Evolutionary conservation across 805 yeast species (phyloP).

Genomic region (Yarrowia divulgata): DNA sequence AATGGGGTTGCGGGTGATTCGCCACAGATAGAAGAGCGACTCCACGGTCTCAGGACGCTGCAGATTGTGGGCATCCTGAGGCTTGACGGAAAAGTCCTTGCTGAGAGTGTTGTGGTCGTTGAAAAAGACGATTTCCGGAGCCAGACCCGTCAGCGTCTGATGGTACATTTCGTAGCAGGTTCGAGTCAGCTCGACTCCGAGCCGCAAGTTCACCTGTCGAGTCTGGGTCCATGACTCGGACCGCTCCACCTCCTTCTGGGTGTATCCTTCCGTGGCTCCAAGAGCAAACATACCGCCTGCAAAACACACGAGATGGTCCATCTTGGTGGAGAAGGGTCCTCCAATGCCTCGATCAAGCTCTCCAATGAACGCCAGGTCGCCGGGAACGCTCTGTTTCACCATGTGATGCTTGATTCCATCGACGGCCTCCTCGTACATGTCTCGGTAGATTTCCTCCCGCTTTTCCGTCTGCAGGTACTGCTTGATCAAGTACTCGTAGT

Average conservation of each 20-base stretch:
- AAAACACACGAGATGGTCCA: slow-evolving; percentile 94
- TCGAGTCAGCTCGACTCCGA: slow-evolving; percentile 77
- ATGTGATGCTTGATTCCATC: slow-evolving; percentile 77
- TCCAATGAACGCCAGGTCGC: slow-evolving; percentile 71
- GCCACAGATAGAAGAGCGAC: slow-evolving; percentile 78
- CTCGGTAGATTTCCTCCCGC: slow-evolving; percentile 65
- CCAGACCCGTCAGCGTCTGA: slow-evolving; percentile 74
- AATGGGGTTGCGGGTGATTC: slow-evolving; percentile 78
- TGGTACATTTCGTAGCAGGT: slow-evolving; percentile 87
- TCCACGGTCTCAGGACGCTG: slow-evolving; percentile 96
- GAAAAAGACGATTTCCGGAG: slow-evolving; percentile 91
- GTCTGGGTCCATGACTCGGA: slow-evolving; percentile 60
- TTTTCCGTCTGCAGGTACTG: slow-evolving; percentile 81
- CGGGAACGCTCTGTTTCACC: slow-evolving; percentile 66
- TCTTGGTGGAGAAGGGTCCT: slow-evolving; percentile 67
- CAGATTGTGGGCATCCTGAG: slow-evolving; percentile 77
- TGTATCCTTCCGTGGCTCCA: slow-evolving; percentile 83
- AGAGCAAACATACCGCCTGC: slow-evolving; percentile 87
- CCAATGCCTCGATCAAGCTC: slow-evolving; percentile 76
- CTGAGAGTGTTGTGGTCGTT: slow-evolving; percentile 57
- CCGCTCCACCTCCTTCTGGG: slow-evolving; percentile 62
- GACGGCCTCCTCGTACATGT: slow-evolving; percentile 78
- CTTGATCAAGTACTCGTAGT: slow-evolving; percentile 86
- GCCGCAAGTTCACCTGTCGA: slow-evolving; percentile 66
- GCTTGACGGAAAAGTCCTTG: slow-evolving; percentile 75